Base-by-base conservation (phyloP, 768 basidiomycete species). In the Zangia roseola region DNA sequence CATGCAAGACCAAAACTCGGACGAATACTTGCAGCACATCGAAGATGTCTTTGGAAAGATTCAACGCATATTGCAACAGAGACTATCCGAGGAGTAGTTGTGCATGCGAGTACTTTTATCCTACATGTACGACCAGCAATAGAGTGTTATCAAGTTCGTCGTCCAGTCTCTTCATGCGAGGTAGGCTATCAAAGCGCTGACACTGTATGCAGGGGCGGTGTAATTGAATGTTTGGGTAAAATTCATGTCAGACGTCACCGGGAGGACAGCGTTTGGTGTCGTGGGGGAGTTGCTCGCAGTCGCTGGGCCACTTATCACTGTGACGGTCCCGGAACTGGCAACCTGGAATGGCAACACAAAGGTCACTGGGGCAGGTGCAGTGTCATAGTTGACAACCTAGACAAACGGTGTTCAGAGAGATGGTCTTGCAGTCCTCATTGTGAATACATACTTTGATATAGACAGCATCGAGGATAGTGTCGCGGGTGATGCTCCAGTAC, bases 1-100 rank as follows among this genome's bases (percentile, higher is more conserved):
- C 50, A 84, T 84, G 78, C 77, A 72, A 47, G 91, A 94, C 53
- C 76, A 79, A 39, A 94, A 94, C 59, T 76, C 77, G 0, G 70
- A 78, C 0, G 80, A 78, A 14, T 82, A 88, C 56, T 57, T 89
- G 14, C 48, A 55, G 8, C 56, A 60, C 10, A 62, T 88, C 3
- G 73, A 80, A 57, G 42, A 53, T 8, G 51, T 70, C 12, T 83
- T 74, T 51, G 63, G 65, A 12, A 55, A 58, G 20, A 64, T 75
- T 19, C 62, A 71, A 35, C 33, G 49, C 4, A 4, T 44, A 20
- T 42, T 68, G n/a, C 59, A 48, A 47, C 51, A 42, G 21, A 53
- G 64, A n/a, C 16, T 64, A 2, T 54, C 52, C 0, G 43, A 24
- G 4, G 40, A 42, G 5, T 54, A 45, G 26, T 17, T 26, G 19